Conservation (phyloP, 2,329 filamentous ascomycete species). For the Trichoderma guizhouense region DNA sequence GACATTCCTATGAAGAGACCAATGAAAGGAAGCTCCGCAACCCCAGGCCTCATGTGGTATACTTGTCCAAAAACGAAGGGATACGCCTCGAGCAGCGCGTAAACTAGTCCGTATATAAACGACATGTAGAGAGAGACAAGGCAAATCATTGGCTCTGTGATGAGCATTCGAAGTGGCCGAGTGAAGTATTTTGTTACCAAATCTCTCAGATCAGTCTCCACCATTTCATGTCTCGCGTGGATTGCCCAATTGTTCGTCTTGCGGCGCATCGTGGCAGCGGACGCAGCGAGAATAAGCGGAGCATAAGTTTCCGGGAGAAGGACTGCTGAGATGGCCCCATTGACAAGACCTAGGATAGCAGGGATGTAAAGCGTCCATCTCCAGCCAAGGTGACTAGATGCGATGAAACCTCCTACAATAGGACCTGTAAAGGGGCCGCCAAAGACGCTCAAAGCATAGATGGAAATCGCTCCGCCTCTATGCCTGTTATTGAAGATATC, state of each 20-base stretch:
- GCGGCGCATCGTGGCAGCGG: neutral
- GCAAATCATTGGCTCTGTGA: no score
- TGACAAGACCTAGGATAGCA: neutral
- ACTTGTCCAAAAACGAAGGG: no score
- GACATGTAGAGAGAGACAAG: no score
- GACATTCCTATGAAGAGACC: no score
- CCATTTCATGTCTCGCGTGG: neutral
- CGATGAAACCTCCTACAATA: neutral
- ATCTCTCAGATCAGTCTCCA: neutral
- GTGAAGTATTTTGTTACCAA: no score
- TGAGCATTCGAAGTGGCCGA: no score
- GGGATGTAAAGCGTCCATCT: neutral
- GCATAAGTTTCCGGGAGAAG: neutral
- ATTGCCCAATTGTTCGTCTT: neutral
- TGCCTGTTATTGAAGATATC: no score
- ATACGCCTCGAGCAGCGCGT: no score
- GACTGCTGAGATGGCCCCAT: neutral
- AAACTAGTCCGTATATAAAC: no score
- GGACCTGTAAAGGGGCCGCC: neutral
- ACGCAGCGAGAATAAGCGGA: neutral
- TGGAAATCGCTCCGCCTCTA: no score
- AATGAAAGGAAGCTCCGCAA: no score
- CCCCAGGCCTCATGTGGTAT: no score
- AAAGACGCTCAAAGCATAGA: neutral
- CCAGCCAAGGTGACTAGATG: neutral